Evolutionary conservation across 2,329 filamentous ascomycete genomes (phyloP).

Genomic region (Sporothrix pallida): DNA sequence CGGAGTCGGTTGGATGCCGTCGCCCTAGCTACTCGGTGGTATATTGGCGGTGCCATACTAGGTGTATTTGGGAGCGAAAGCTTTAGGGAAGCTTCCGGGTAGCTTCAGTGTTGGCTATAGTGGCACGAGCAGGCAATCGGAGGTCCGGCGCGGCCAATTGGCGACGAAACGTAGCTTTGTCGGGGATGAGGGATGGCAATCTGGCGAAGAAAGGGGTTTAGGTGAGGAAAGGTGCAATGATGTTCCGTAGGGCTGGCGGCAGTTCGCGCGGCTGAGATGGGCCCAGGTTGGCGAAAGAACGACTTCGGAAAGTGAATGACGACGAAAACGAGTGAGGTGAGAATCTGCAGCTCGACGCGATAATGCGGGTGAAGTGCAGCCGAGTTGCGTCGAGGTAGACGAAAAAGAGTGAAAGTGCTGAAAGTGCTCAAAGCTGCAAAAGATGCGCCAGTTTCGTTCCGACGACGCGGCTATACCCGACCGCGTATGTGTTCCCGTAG

Average conservation of each 20-base stretch:
- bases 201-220: too few relatives aligned
- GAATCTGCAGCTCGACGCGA: background rate
- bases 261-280: too few relatives aligned
- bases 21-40: background rate
- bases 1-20: constrained; percentile 8
- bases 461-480: constrained; percentile 34
- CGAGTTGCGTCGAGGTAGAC: background rate
- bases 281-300: too few relatives aligned
- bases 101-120: background rate
- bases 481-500: constrained; percentile 26
- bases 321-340: background rate
- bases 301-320: background rate
- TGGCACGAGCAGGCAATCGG: background rate
- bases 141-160: constrained; percentile 9
- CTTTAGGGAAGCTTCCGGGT: background rate
- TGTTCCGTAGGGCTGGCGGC: background rate
- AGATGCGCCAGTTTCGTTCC: background rate
- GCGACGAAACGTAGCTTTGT: background rate
- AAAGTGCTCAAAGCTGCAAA: background rate
- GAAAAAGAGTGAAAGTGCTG: constrained; percentile 19
- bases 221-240: background rate
- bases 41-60: constrained; percentile 11
- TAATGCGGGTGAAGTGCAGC: background rate
- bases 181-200: background rate
- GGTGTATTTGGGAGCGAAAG: background rate